Evolutionary conservation across 2,329 filamentous ascomycete species (phyloP).

Genomic region (Fonsecaea multimorphosa): DNA sequence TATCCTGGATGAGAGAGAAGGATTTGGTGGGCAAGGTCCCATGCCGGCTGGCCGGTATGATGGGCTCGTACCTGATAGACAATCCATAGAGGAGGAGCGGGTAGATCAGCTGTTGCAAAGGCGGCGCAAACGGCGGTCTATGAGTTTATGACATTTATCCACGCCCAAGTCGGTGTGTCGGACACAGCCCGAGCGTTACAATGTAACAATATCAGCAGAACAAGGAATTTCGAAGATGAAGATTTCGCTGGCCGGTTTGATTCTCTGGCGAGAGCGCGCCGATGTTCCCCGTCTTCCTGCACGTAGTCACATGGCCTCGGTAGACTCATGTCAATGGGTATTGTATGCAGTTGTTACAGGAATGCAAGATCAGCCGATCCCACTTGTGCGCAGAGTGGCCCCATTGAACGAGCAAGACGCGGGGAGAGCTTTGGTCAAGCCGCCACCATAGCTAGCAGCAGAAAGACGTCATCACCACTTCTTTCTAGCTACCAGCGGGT

Average conservation of each 20-base stretch:
- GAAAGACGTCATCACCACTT: too few relatives aligned
- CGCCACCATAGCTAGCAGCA: too few relatives aligned
- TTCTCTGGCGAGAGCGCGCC: background rate
- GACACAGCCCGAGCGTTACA: background rate
- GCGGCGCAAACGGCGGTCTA: conserved; percentile 4
- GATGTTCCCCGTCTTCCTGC: background rate
- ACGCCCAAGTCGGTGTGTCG: too few relatives aligned
- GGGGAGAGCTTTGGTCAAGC: too few relatives aligned
- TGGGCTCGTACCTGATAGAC: conserved; percentile 9
- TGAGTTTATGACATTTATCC: conserved; percentile 16
- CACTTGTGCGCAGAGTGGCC: too few relatives aligned
- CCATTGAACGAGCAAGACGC: too few relatives aligned
- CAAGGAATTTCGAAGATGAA: background rate
- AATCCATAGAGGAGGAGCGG: background rate
- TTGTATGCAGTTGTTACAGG: too few relatives aligned
- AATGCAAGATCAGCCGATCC: too few relatives aligned
- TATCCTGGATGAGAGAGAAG: conserved; percentile 35
- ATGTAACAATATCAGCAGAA: background rate
- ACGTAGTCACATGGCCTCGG: background rate
- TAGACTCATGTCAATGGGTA: too few relatives aligned
- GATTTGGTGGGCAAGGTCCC: conserved; percentile 25
- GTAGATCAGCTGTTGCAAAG: background rate
- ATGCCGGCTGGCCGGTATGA: conserved; percentile 34
- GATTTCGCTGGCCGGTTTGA: background rate
- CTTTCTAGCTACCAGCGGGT: too few relatives aligned